Evolutionary conservation across 108 stramenopile species (phyloP).

Genomic region (Nitzschia inconspicua): DNA sequence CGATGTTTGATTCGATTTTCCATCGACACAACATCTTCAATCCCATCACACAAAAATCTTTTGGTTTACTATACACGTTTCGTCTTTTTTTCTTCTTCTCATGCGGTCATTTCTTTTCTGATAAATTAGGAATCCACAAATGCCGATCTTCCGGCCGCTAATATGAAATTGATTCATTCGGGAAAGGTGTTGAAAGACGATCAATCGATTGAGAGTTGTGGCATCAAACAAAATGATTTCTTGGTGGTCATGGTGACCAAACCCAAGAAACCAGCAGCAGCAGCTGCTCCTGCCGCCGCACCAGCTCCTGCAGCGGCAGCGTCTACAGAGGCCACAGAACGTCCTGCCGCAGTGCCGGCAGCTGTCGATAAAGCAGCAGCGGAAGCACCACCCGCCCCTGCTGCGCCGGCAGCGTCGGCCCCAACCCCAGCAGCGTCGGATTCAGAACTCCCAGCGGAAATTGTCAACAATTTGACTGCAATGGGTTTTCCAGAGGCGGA

Average conservation of each 20-base stretch:
- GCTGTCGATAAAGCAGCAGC: conserved; percentile 24
- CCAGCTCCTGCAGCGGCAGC: conserved; percentile 48
- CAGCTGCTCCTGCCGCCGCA: conserved; percentile 51
- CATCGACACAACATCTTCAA: too few relatives aligned
- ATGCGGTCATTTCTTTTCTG: conserved; percentile 5
- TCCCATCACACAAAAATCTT: too few relatives aligned
- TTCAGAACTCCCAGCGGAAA: conserved; percentile 60
- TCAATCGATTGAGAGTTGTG: conserved; percentile 65
- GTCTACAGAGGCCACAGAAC: conserved; percentile 27
- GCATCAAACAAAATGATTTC: conserved; percentile 90
- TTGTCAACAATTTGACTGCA: conserved; percentile 67
- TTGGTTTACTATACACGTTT: neutral
- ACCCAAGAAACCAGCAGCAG: conserved; percentile 73
- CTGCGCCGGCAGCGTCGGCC: conserved; percentile 43
- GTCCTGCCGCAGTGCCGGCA: conserved; percentile 29
- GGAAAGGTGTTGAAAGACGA: conserved; percentile 97
- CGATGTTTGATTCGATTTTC: too few relatives aligned
- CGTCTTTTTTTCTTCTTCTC: neutral
- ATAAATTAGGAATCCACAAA: conserved; percentile 58
- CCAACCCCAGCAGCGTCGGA: conserved; percentile 27
- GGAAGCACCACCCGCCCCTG: conserved; percentile 31
- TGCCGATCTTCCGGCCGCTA: conserved; percentile 65
- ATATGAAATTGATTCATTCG: conserved; percentile 94
- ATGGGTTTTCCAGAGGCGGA: conserved; percentile 88
- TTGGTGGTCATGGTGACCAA: conserved; percentile 97